Percentiles rank a stretch among this genome's conserved stretches.
Conservation (phyloP, 495 filamentous ascomycete genomes). For the Podospora tetraspora region DNA sequence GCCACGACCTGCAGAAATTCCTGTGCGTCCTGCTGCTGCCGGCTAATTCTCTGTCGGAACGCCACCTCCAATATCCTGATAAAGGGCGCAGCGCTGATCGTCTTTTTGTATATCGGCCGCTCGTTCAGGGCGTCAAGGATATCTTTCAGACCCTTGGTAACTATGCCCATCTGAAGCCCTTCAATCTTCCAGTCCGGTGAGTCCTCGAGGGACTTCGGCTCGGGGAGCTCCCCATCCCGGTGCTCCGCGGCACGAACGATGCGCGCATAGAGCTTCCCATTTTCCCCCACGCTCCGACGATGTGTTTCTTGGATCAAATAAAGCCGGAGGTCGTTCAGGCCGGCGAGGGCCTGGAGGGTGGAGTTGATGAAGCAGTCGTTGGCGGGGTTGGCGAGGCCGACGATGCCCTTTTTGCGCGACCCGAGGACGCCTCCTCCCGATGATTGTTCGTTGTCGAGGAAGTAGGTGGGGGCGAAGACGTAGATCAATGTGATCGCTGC, state of each 20-base stretch:
- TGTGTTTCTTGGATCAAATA: constrained; percentile 88
- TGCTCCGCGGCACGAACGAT: constrained; percentile 42
- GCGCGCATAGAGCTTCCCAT: constrained; percentile 61
- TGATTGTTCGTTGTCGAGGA: constrained; percentile 73
- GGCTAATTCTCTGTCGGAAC: constrained; percentile 82
- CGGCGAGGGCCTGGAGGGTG: constrained; percentile 89
- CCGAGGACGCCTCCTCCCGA: constrained; percentile 29
- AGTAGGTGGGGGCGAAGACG: constrained; percentile 92
- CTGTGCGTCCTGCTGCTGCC: constrained; percentile 97
- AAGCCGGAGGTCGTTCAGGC: constrained; percentile 80
- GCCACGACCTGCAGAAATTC: constrained; percentile 93
- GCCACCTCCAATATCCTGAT: constrained; percentile 75
- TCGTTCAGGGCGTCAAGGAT: constrained; percentile 93
- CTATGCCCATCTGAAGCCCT: constrained; percentile 70
- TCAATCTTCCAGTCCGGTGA: constrained; percentile 61
- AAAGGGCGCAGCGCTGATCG: constrained; percentile 78
- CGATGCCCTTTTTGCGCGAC: constrained; percentile 76
- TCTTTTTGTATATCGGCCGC: constrained; percentile 88
- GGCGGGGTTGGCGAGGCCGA: constrained; percentile 83
- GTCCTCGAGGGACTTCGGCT: constrained; percentile 33
- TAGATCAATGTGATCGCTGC: constrained; percentile 95
- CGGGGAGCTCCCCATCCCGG: constrained; percentile 10
- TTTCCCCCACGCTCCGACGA: constrained; percentile 67
- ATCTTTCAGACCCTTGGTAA: constrained; percentile 85
- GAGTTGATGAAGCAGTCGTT: constrained; percentile 99